phyloP scores from a whole-genome alignment of 2,329 filamentous ascomycete genomes.

The Botrytis paeoniae region DNA sequence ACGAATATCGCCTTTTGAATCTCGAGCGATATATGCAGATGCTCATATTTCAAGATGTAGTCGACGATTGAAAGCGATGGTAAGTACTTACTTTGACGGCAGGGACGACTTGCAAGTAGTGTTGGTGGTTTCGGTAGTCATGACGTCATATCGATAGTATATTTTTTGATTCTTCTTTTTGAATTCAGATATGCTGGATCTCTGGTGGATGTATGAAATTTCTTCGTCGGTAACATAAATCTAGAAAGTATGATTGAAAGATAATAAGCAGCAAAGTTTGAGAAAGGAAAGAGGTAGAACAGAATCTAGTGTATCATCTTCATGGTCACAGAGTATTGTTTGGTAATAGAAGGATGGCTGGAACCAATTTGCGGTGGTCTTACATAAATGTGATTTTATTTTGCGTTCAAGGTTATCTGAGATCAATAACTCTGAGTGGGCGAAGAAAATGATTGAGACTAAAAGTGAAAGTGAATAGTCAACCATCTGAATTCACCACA shows the following conservation, averaged over 20 bases:
- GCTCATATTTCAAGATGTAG: accelerated
- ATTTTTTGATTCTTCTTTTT: not conserved
- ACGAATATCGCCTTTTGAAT: not conserved
- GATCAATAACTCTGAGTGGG: not conserved
- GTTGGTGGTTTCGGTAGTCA: not conserved
- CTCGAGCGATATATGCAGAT: too few relatives aligned
- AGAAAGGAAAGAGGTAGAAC: not conserved
- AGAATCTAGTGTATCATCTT: too few relatives aligned
- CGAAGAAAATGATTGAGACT: not conserved
- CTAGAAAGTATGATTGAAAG: accelerated
- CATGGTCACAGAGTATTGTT: too few relatives aligned
- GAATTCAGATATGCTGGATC: not conserved
- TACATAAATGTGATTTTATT: not conserved
- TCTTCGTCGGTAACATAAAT: not conserved
- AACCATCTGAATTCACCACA: not conserved
- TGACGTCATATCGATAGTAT: not conserved
- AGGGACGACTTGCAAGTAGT: not conserved
- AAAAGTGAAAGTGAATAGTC: not conserved
- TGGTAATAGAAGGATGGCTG: not conserved
- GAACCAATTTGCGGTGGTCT: too few relatives aligned
- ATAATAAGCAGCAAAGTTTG: not conserved
- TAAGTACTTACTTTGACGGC: too few relatives aligned
- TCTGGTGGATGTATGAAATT: accelerated
- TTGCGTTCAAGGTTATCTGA: not conserved
- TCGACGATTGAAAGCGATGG: accelerated